Evolutionary conservation across 2,329 filamentous ascomycete species (phyloP), one percentile per base, ranked within the genome.

Genomic region (Aspergillus sclerotialis): DNA sequence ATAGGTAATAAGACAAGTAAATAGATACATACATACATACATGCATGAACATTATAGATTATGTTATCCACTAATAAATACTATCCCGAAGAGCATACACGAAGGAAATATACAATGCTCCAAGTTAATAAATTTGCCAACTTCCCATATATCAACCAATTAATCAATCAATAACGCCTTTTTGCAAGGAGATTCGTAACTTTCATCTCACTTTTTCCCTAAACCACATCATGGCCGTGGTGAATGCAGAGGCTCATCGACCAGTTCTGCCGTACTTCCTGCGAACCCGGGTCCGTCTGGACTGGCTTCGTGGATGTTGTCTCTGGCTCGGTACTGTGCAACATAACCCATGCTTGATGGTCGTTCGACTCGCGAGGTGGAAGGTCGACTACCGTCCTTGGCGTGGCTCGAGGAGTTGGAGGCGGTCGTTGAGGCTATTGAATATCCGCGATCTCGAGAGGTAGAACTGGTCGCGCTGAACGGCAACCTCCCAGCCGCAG

Each of bases 281-380:
- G 57, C 50, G 19, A 65, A 55, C 8, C 59, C 56, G 4, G 53
- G 46, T 33, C 58, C 48, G 21, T 63, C 56, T 12, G 59, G 53
- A 43, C 56, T 61, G 15, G 56, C 52, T 32, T 64, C 58, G 36
- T 67, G 63, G 21, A 72, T 69, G 38, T 69, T 63, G 32, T 72
- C 68, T 34, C 60, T 63, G 4, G 67, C 63, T 21, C 68, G 64
- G 45, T 69, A 60, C 38, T 70, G 64, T 7, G 63, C 58, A 8
- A 73, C 69, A 36, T 67, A 70, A 1, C 70, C 70, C 55, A 73
- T 52, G 33, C 68, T 70, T 5, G 67, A 68, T 0, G 68, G 68
- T 28, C 68, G 60, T 33, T 54, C 52, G 38, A 46, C 30, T 21
- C 50, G 42, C 19, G 40, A 17, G 36, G 27, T 37, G n/a, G n/a